A percentile compares a stretch with the other conserved stretches of the same genome.
phyloP scores from a whole-genome alignment of 225 moss, liverwort and hornwort genomes.

The Marchantia paleacea region DNA sequence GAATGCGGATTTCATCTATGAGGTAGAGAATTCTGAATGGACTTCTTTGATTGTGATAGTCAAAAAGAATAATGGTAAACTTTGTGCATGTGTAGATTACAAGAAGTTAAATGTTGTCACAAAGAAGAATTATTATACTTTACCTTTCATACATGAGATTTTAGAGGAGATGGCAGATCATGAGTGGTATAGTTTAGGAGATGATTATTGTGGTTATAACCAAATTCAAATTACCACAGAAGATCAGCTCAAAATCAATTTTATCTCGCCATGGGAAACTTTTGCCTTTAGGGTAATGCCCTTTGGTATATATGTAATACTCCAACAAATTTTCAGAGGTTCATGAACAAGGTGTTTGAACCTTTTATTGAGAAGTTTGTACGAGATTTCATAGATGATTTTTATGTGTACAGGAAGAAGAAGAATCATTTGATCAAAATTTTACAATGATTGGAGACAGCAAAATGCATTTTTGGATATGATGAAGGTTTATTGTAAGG shows the following conservation, averaged over 20 bases:
- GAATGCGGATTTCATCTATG: neutral
- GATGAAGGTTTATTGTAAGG: conserved; percentile 7
- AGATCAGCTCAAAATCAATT: neutral
- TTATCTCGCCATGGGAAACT: neutral
- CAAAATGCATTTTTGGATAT: conserved; percentile 10
- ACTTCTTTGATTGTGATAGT: neutral
- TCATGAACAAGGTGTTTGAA: no score
- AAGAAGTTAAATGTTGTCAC: neutral
- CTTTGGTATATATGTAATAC: conserved; percentile 3
- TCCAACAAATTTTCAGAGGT: neutral
- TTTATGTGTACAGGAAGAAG: no score
- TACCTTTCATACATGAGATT: no score
- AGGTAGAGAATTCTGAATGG: neutral
- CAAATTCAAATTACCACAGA: neutral
- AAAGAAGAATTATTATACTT: no score
- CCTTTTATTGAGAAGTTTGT: no score
- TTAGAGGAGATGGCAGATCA: no score
- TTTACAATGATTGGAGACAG: neutral
- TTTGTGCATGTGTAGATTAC: neutral
- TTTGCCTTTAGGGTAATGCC: no score
- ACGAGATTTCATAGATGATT: no score
- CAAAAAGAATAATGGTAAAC: conserved; percentile 1
- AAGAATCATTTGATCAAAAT: no score
- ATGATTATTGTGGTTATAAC: no score
- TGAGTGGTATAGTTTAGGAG: no score